Evolutionary conservation across 768 basidiomycete species (phyloP), one percentile per base, ranked within the genome.

Genomic region (Russula sp.): DNA sequence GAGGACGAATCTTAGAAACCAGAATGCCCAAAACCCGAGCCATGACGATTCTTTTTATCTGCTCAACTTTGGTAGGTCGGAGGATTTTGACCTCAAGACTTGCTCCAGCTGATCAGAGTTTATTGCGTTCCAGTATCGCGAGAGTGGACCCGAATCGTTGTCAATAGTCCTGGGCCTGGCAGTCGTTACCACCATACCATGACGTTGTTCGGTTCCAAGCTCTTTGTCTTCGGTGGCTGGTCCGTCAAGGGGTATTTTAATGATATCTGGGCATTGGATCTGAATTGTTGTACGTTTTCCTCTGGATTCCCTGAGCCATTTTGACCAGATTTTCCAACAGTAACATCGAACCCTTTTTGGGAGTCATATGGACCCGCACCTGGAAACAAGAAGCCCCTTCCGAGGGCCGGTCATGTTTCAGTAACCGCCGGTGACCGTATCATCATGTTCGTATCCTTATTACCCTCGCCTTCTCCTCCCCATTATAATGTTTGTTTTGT

Each of bases 191-290:
- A 96, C 0, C 97, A 98, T 75, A 89, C 94, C 1, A 94, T 94
- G 16, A 86, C 91, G 13, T 95, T 99, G 90, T 82, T 84, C 52
- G 92, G 89, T 46, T 90, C 90, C 66, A 89, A 85, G 74, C 97
- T 99, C 78, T 91, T 91, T 73, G 83, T 98, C 30, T 98, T 97
- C 71, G 97, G 96, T 64, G 97, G 97, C n/a, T 96, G 98, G 10
- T 11, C 1, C 11, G 92, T 95, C 67, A 92, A 93, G 36, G 84
- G 89, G 70, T 98, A 57, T 34, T 34, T 34, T 74, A 92, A 94
- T 71, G 97, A 98, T 74, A 75, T 99, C 22, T 96, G 94, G 93
- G 83, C 86, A 16, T 98, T 98, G 73, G 95, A 99, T 77, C 83
- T 99, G 67, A 94, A 92, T 72, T 91, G 93, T 63, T 76, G 97